Base-by-base conservation (phyloP, 208 protist species). In the Leishmania aethiopica region DNA sequence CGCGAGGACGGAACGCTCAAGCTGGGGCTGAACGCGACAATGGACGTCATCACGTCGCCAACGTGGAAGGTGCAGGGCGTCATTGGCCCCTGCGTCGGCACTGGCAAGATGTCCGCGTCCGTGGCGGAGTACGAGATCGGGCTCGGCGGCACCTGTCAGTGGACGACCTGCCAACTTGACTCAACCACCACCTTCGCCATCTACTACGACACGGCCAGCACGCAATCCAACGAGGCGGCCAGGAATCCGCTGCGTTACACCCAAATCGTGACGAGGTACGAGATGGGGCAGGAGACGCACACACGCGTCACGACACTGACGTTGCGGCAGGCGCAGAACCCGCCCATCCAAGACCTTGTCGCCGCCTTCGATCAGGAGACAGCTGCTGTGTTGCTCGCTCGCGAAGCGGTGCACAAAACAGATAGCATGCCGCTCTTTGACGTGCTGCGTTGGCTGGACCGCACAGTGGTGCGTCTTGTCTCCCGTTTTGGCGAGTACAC, bases 371-470 rank as follows among this genome's bases (percentile, higher is more conserved):
- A 99, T 87, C 99, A 99, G 84, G 98, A 99, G 85, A 95, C 99
- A 6, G 98, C 99, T 0, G 98, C 99, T 0, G 98, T 99, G 28
- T 85, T 99, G 37, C 95, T 99, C 82, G 99, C 99, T 4, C 93
- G 99, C 25, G 91, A 99, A 70, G 98, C 99, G 11, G 91, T 99
- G 28, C 97, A 98, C 93, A 99, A 99, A 83, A 95, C 98, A 3
- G 98, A 99, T 86, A 98, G 83, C 40, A 98, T 99, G 83, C 98
- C 99, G 25, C 75, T 98, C 10, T 98, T 98, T 77, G 98, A 99
- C 78, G 98, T 99, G n/a, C 94, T 99, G 35, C 95, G 99, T 40
- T 99, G 99, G 99, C 88, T 99, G 1, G 99, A 99, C 81, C 93
- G 98, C 74, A 99, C 97, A 79, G 90, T 99, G 32, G 99, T 99